phyloP scores from a whole-genome alignment of 495 filamentous ascomycete genomes.

The Neurospora sp. region DNA sequence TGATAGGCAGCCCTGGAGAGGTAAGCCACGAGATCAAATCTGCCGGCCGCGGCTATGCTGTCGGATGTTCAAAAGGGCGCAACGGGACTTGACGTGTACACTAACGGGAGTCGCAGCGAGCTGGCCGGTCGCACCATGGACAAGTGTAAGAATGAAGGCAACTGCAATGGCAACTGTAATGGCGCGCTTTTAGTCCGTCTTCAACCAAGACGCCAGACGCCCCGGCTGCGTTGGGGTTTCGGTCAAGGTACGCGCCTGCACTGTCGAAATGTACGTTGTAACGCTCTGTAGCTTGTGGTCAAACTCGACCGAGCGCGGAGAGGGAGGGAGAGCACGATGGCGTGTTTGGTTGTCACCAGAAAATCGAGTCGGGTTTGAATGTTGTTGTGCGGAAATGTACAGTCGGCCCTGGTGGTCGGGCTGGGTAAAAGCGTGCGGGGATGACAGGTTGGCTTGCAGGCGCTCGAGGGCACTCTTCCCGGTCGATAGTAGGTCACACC shows the following conservation, averaged over 20 bases:
- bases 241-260: background rate
- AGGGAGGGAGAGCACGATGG: background rate
- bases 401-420: background rate
- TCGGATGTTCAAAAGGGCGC: background rate
- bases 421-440: background rate
- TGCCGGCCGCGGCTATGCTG: background rate
- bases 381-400: background rate
- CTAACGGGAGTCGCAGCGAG: background rate
- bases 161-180: background rate
- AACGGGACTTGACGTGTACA: background rate
- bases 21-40: background rate
- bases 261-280: background rate
- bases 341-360: background rate
- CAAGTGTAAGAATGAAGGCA: background rate
- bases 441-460: background rate
- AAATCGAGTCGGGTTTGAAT: background rate
- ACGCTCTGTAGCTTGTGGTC: background rate
- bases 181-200: background rate
- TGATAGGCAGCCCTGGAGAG: background rate
- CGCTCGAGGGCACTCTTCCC: background rate
- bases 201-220: background rate
- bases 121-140: background rate
- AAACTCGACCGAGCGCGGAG: background rate
- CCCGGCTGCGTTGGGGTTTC: background rate
- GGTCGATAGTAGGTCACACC: background rate